These are phyloP conservation scores for Cetradonia linearis DNA, from an alignment of 495 filamentous ascomycete genomes.

Conservation along the genomic window DNA sequence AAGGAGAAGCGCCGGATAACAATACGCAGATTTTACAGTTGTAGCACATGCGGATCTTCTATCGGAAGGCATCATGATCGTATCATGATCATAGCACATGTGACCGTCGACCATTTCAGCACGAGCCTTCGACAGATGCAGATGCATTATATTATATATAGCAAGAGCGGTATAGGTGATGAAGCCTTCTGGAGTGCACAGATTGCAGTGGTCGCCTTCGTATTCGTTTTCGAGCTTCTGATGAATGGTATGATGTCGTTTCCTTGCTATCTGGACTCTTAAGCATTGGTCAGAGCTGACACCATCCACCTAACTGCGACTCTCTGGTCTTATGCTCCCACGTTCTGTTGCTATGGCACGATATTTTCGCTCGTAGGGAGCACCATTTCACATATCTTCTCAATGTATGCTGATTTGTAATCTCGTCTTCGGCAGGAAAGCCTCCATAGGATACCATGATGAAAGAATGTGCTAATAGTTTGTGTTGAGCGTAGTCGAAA, in stretches of 20 bases:
- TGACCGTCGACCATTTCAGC: not conserved
- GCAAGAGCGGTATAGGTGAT: not conserved
- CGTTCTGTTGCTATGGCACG: not conserved
- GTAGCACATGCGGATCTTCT: not conserved
- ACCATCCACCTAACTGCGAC: not conserved
- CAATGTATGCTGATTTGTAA: not conserved
- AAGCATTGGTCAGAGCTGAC: not conserved
- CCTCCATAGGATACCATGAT: not conserved
- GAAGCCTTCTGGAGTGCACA: not conserved
- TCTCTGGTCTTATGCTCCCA: not conserved
- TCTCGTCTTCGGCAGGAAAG: not conserved
- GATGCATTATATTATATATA: not conserved
- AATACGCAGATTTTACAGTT: not conserved
- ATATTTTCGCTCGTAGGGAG: not conserved
- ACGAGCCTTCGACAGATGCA: not conserved
- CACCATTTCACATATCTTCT: not conserved
- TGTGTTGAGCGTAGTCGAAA: not conserved
- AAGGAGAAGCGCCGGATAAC: not conserved
- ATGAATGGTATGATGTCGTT: not conserved
- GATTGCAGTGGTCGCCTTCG: not conserved
- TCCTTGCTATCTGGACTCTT: not conserved
- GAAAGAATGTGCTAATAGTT: not conserved
- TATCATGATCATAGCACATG: not conserved
- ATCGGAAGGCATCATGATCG: not conserved
- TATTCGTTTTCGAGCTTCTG: not conserved